phyloP scores from a whole-genome alignment of 768 basidiomycete genomes.

The Tylopilus sp. region DNA sequence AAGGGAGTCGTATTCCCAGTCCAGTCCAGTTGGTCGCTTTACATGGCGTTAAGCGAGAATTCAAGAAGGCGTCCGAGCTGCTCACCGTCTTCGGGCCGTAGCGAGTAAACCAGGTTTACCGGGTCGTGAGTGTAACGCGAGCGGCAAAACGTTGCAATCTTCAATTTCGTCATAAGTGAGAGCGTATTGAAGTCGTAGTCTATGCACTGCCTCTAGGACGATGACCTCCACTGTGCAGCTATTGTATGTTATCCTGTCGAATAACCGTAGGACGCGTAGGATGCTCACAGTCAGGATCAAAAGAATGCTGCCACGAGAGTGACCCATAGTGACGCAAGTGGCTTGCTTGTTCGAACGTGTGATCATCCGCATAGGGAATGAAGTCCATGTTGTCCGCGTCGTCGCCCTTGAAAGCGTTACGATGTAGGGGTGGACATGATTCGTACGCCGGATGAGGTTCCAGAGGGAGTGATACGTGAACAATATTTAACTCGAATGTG shows the following conservation, averaged over 20 bases:
- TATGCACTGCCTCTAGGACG: constrained; percentile 43
- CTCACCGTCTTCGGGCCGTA: constrained; percentile 20
- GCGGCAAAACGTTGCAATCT: constrained; percentile 43
- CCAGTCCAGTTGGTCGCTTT: constrained; percentile 34
- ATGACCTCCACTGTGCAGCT: constrained; percentile 45
- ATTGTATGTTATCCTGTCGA: constrained; percentile 21
- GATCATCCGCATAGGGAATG: constrained; percentile 62
- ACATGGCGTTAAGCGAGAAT: constrained; percentile 3
- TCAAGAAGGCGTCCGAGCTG: constrained; percentile 19
- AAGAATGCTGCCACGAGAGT: constrained; percentile 49
- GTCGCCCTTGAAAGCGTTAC: constrained; percentile 52
- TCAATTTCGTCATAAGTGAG: constrained; percentile 48
- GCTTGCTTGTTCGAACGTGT: constrained; percentile 39
- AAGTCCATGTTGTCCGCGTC: constrained; percentile 57
- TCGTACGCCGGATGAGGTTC: constrained; percentile 47
- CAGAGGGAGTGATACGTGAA: constrained; percentile 10
- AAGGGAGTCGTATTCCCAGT: constrained; percentile 22
- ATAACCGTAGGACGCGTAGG: not conserved
- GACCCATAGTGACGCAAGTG: constrained; percentile 42
- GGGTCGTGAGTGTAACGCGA: constrained; percentile 28
- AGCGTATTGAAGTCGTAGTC: constrained; percentile 36
- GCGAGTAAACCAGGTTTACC: constrained; percentile 29
- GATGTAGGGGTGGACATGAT: constrained; percentile 47
- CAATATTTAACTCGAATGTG: constrained; percentile 13
- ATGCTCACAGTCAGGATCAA: constrained; percentile 41